Conservation (phyloP, 176 grass and related monocot genomes). For the Triticum aestivum region IWGSC_CS_RefSeq_v2.1 NC_057797.1:22135818-22136317, state of each 20-base stretch:
- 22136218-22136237: background rate
- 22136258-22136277: background rate
- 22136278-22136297: background rate
- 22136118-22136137: background rate
- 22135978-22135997: too few relatives aligned
- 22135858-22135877: background rate
- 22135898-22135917: background rate
- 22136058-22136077: background rate
- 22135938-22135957: background rate
- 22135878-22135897: background rate
- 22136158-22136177: background rate
- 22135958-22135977: too few relatives aligned
- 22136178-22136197: background rate
- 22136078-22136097: background rate
- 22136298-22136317: background rate
- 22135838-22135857: background rate
- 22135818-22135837: background rate
- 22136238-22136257: background rate
- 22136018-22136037: too few relatives aligned
- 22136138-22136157: background rate
- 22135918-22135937: background rate
- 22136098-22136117: background rate
- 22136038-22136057: too few relatives aligned
- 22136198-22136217: background rate
- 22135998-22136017: too few relatives aligned